A percentile compares a stretch with the other conserved stretches of the same genome.
Evolutionary conservation across 2,329 filamentous ascomycete species (phyloP).

Genomic region (Gyromitra esculenta): DNA sequence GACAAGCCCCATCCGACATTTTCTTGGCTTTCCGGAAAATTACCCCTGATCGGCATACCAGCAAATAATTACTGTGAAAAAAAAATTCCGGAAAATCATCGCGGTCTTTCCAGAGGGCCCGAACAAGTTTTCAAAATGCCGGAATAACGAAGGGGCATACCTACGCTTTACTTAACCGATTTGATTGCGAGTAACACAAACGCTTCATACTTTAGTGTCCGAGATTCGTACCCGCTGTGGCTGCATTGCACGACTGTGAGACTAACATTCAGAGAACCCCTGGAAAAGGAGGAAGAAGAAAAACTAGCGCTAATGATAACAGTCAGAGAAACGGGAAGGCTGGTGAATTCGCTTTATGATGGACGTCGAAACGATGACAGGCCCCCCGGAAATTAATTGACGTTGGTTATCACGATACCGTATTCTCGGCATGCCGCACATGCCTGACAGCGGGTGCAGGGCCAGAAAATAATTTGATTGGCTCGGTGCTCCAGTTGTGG

Average conservation of each 20-base stretch:
- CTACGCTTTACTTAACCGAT: not conserved
- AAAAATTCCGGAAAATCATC: not conserved
- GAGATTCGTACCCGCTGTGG: not conserved
- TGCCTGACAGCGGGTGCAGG: not conserved
- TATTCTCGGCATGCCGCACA: not conserved
- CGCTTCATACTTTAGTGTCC: not conserved
- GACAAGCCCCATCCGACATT: conserved; percentile 27
- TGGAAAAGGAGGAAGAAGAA: not conserved
- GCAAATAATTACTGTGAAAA: not conserved
- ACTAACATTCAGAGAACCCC: not conserved
- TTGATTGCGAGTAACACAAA: not conserved
- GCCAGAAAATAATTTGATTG: not conserved
- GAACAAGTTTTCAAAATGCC: not conserved
- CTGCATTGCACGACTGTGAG: not conserved
- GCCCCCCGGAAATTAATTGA: not conserved
- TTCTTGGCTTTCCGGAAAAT: conserved; percentile 31
- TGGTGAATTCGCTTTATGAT: not conserved
- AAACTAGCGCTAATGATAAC: not conserved
- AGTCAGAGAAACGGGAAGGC: not conserved
- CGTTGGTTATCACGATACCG: not conserved
- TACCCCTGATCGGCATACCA: conserved; percentile 35
- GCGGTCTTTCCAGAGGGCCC: not conserved
- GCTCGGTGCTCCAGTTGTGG: not conserved
- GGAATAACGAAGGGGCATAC: not conserved
- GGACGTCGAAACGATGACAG: not conserved